Conservation (phyloP, 2,329 filamentous ascomycete genomes). For the Alternaria tenuissima region DNA sequence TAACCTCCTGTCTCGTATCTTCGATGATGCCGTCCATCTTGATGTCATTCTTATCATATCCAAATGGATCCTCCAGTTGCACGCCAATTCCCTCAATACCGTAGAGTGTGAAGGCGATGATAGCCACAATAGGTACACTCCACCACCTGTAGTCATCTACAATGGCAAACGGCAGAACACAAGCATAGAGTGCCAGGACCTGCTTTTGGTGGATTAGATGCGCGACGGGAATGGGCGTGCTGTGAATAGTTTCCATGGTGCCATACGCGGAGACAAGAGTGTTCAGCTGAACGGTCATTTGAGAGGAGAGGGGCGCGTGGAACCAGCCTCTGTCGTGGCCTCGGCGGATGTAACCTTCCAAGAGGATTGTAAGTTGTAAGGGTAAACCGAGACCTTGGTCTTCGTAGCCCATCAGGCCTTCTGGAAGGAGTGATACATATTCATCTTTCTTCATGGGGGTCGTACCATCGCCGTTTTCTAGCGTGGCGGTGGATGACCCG, state of each 20-base stretch:
- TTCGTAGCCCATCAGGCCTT: conserved; percentile 61
- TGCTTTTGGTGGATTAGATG: conserved; percentile 72
- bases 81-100: conserved; percentile 70
- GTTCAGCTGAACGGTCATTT: conserved; percentile 67
- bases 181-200: conserved; percentile 68
- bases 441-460: conserved; percentile 53
- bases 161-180: conserved; percentile 69
- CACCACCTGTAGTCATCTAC: conserved; percentile 71
- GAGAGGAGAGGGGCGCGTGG: conserved; percentile 65
- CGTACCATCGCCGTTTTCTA: conserved; percentile 38
- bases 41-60: conserved; percentile 71
- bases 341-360: conserved; percentile 68
- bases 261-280: conserved; percentile 66
- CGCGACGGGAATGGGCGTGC: conserved; percentile 71
- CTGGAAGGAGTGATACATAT: conserved; percentile 61
- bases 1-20: conserved; percentile 66
- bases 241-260: conserved; percentile 70
- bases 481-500: conserved; percentile 26
- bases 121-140: conserved; percentile 65
- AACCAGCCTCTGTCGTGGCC: conserved; percentile 66
- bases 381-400: conserved; percentile 67
- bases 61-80: conserved; percentile 72
- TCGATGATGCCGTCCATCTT: conserved; percentile 72
- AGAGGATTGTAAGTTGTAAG: conserved; percentile 66
- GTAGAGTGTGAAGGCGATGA: conserved; percentile 71